phyloP scores from a whole-genome alignment of 495 filamentous ascomycete species.

The Daldinia childiae region DNA sequence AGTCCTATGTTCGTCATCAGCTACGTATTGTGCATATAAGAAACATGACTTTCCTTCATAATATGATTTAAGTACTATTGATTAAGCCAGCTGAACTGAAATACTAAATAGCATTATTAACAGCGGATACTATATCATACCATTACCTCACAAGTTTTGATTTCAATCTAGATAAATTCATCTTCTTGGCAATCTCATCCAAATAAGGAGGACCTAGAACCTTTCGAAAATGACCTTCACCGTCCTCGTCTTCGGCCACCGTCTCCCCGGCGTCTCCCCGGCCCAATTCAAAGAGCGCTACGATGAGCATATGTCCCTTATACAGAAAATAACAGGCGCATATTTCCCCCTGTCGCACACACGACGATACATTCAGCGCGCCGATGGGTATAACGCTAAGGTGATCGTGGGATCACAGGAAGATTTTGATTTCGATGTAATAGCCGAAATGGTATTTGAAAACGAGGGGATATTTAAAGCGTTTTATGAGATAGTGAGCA shows the following conservation, averaged over 20 bases:
- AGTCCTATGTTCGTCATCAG: neutral
- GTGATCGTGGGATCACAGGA: constrained; percentile 11
- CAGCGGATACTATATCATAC: neutral
- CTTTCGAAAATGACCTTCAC: constrained; percentile 1
- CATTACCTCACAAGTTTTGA: neutral
- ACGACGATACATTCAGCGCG: constrained; percentile 14
- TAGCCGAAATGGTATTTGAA: constrained; percentile 19
- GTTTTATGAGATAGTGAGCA: neutral
- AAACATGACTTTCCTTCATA: neutral
- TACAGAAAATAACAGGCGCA: constrained; percentile 5
- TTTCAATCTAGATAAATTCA: neutral
- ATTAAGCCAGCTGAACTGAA: neutral
- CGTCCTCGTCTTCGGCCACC: constrained; percentile 3
- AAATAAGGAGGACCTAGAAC: neutral
- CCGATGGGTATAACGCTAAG: neutral
- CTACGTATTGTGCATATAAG: neutral
- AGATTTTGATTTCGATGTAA: constrained; percentile 20
- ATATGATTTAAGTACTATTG: too few relatives aligned
- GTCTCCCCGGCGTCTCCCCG: constrained; percentile 10
- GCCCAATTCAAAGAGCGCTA: constrained; percentile 10
- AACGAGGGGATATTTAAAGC: neutral
- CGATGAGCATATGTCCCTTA: constrained; percentile 6
- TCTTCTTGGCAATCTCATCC: neutral
- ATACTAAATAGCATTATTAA: neutral
- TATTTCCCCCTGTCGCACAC: constrained; percentile 15